Base-by-base conservation (phyloP, 2,329 filamentous ascomycete species). In the Aspergillus bombycis region DNA sequence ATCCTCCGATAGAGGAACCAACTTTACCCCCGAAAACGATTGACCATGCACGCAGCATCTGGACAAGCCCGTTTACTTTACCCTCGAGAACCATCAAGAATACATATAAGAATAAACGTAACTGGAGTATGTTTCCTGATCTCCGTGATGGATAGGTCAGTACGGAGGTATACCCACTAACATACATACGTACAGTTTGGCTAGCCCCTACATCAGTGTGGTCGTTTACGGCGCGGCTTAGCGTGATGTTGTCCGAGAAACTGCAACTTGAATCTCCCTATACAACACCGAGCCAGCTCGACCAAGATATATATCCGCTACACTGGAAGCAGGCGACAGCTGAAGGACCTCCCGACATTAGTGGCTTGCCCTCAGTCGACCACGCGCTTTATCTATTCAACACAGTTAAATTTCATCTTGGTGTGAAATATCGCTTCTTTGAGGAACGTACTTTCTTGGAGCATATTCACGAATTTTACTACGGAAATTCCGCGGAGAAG, bases 331-430 rank as follows among this genome's bases (percentile, higher is more conserved):
- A 61, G 2, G 28, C 46, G 2, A 23, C 66, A 4, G 32, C 55
- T 6, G 61, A 67, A 23, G 69, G 70, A 0, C 62, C 62, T 0
- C 74, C 74, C 1, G 77, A 80, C 30, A 73, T 77, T 0, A 71
- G 64, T 11, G 72, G 73, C 2, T 60, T 80, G 0, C 78, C 78
- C 0, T 78, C 78, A 11, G 60, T 71, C 11, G 68, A 71, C 48
- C 60, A 71, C 38, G 67, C 70, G 12, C 38, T 68, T 1, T 70
- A 71, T 61, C 65, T 71, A 16, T 68, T 70, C 61, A 67, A 71
- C 48, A 71, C 66, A 1, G 77, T 79, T 58, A 78, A 79, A 19
- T 80, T 79, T 28, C 78, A 80, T 19, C 71, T 80, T 0, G 74
- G 77, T 4, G 76, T 79, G 26, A 74, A 70, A 5, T 80, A 78